Conservation (phyloP, 1,139 yeast genomes). For the Suhomyces kunorum region DNA sequence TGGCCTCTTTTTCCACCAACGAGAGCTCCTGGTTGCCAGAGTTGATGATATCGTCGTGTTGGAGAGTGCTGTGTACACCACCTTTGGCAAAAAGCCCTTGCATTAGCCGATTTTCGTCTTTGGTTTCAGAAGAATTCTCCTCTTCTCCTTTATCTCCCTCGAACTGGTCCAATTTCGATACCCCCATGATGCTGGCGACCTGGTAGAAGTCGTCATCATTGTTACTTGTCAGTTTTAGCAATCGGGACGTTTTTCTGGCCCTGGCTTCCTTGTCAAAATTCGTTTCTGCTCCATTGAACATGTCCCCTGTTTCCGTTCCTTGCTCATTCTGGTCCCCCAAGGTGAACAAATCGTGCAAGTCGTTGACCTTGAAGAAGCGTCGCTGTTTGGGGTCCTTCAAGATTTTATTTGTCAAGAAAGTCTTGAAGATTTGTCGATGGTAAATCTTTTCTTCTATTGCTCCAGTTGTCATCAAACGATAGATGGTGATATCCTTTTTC, state of each 20-base stretch:
- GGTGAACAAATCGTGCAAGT: slow-evolving; percentile 84
- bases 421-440: slow-evolving; percentile 95
- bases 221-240: slow-evolving; percentile 28
- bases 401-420: slow-evolving; percentile 88
- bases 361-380: slow-evolving; percentile 88
- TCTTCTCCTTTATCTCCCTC: slow-evolving; percentile 43
- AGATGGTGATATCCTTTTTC: slow-evolving; percentile 88
- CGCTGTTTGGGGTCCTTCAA: slow-evolving; percentile 94
- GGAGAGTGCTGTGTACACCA: slow-evolving; percentile 74
- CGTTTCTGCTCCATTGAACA: slow-evolving; percentile 57
- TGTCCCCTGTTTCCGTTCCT: slow-evolving; percentile 66
- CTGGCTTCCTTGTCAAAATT: slow-evolving; percentile 24
- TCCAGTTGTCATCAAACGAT: slow-evolving; percentile 90
- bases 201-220: slow-evolving; percentile 58
- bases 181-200: slow-evolving; percentile 57
- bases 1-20: slow-evolving; percentile 74
- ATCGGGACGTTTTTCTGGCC: slow-evolving; percentile 27
- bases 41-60: slow-evolving; percentile 76
- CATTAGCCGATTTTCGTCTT: slow-evolving; percentile 65
- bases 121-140: slow-evolving; percentile 26
- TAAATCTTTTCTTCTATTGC: slow-evolving; percentile 95
- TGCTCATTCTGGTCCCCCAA: slow-evolving; percentile 72
- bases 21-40: slow-evolving; percentile 51
- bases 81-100: slow-evolving; percentile 71
- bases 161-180: slow-evolving; percentile 52